These are phyloP conservation scores for Biscutella laevigata DNA, from an alignment of 441 rosid genomes.

Conservation along the genomic window DNA sequence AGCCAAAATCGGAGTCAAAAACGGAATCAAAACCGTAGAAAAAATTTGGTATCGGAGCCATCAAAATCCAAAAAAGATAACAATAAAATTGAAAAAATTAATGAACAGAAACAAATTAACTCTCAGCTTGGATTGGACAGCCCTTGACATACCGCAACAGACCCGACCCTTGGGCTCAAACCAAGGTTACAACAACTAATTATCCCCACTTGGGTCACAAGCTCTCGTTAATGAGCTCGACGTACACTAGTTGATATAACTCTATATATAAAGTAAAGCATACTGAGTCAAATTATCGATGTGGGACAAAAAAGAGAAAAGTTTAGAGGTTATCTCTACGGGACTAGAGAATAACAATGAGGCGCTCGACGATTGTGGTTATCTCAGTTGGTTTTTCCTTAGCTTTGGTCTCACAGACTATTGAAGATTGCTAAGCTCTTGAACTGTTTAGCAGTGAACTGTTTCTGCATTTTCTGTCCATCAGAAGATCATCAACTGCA, in stretches of 20 bases:
- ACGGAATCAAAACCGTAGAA: too few relatives aligned
- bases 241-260: fast-evolving
- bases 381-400: too few relatives aligned
- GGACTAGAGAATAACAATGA: background rate
- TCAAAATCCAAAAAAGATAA: too few relatives aligned
- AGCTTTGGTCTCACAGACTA: too few relatives aligned
- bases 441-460: conserved; percentile 36
- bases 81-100: too few relatives aligned
- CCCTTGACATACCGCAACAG: conserved; percentile 15
- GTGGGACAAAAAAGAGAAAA: conserved; percentile 19
- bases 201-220: conserved; percentile 17
- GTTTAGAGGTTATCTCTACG: too few relatives aligned
- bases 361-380: too few relatives aligned
- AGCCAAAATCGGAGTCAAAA: too few relatives aligned
- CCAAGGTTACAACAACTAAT: conserved; percentile 18
- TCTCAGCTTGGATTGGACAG: conserved; percentile 29
- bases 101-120: too few relatives aligned
- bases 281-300: background rate
- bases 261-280: background rate
- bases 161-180: background rate
- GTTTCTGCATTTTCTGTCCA: conserved; percentile 42
- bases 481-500: too few relatives aligned
- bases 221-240: conserved; percentile 21
- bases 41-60: too few relatives aligned
- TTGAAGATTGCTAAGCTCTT: conserved; percentile 25